Evolutionary conservation across 768 basidiomycete species (phyloP).

Genomic region (Tricholoma matsutake): DNA sequence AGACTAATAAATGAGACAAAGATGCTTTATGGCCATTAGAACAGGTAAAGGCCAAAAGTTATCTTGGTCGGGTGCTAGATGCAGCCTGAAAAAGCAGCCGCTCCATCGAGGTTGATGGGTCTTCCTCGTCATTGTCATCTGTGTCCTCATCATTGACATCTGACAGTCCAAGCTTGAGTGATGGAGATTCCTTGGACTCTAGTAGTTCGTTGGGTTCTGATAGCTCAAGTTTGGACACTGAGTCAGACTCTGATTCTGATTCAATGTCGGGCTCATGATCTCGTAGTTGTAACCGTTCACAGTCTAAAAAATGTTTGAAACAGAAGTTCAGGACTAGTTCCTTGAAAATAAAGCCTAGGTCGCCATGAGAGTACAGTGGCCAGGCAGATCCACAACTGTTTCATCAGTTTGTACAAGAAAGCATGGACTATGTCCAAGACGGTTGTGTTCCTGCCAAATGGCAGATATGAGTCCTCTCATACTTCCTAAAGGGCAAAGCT

Average conservation of each 20-base stretch:
- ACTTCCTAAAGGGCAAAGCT: conserved; percentile 6
- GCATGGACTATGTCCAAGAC: conserved; percentile 16
- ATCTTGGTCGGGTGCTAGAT: background rate
- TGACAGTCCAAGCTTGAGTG: background rate
- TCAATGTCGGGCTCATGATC: background rate
- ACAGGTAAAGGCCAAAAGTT: background rate
- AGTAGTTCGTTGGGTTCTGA: too few species aligned
- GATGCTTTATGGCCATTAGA: too few species aligned
- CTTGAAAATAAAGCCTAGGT: conserved; percentile 11
- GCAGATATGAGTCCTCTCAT: conserved; percentile 15
- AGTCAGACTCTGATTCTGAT: background rate
- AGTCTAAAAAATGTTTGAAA: background rate
- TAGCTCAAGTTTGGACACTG: background rate
- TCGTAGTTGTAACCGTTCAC: too few species aligned
- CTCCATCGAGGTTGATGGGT: background rate
- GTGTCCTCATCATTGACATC: background rate
- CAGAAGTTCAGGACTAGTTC: background rate
- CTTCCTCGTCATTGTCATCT: background rate
- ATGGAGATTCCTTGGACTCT: too few species aligned
- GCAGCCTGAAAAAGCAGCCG: background rate
- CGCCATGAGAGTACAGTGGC: conserved; percentile 19
- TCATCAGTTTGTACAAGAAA: conserved; percentile 17
- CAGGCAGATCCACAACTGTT: conserved; percentile 10
- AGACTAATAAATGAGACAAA: background rate
- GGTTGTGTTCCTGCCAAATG: conserved; percentile 3